Base-by-base conservation (phyloP, 208 protist genomes). In the Trypanosomatidae sp. region DNA sequence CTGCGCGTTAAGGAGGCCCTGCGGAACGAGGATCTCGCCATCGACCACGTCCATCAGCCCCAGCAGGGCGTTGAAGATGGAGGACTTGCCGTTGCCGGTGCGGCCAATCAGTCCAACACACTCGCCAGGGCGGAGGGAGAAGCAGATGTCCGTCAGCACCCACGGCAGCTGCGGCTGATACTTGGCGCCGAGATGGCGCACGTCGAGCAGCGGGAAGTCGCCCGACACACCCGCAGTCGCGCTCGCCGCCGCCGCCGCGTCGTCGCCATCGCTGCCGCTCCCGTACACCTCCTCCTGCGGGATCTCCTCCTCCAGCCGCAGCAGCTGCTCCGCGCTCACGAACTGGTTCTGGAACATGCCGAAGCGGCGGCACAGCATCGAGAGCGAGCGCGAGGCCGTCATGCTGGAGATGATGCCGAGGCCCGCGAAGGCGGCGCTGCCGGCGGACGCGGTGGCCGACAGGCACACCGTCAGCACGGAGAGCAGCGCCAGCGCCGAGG, bases 21-120 rank as follows among this genome's bases (percentile, higher is more conserved):
- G 33, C 25, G 80, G 69, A 13, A 87, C 67, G 33, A 41, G 55
- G 7, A 90, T 78, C 19, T 84, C 88, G 25, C 84, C 86, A 10
- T 85, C 77, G 1, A 95, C 53, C 30, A 99, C 95, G 41, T 99
- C 87, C 64, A 99, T 86, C 47, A 94, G 77, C 41, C 82, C 81
- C 10, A 94, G 77, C 43, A 96, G 76, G 7, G 89, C 84, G 74
- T 90, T 87, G 70, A 96, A 91, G 43, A 96, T 53, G 41, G 92
- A 91, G 6, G 92, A 96, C 79, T 96, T 96, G 52, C 92, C 92
- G 66, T 85, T 92, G 66, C 93, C 93, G 28, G 89, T 94, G 50
- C 80, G 80, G 10, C 93, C 93, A 80, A 96, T 88, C 25, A 97
- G 62, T 25, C 88, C 88, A 39, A 93, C 69, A 36, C 85, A 87